Evolutionary conservation across 352 stramenopile species (phyloP), one percentile per base, ranked within the genome.

Genomic region (Phytophthora brassicae): DNA sequence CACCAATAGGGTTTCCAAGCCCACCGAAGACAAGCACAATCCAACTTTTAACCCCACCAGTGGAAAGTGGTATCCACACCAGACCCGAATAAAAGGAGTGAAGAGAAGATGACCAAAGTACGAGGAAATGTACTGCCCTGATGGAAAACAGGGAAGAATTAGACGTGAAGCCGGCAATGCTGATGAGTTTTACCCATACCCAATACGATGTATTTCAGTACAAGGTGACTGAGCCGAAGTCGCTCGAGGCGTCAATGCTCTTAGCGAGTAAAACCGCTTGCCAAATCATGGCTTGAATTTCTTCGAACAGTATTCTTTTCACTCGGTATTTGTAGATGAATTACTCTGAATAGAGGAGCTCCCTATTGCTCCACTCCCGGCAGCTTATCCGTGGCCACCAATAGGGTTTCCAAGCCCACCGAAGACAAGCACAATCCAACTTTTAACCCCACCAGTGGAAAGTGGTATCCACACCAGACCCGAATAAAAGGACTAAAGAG

Each of bases 171-270:
- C 53, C 65, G 42, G 33, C 9, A 64, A 46, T 0, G 57, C 44
- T 42, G 5, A 48, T 4, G 47, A 60, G 14, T 24, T 68, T 8
- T 63, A 53, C 19, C 58, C 64, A 60, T 52, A 60, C 48, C 60
- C 26, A 66, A 69, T 43, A 69, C 60, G 44, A 69, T 60, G 6
- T n/a, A n/a, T n/a, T n/a, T n/a, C n/a, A n/a, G n/a, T 73, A 69
- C 60, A 73, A 73, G 38, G 54, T 54, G 12, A 39, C 13, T 11
- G 23, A 26, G 16, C 26, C 48, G 16, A 28, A 56, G 45, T 20
- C 35, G 35, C 16, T n/a, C 47, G 56, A 69, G 9, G 26, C 38
- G n/a, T 68, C 49, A 24, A 29, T 52, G 35, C 35, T 42, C 35
- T 41, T 8, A 20, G n/a, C 4, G n/a, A n/a, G n/a, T n/a, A n/a